Percentiles rank a stretch among this genome's conserved stretches.
Evolutionary conservation across 129 eudicot genomes (phyloP).

Genomic region (Logfia minima): DNA sequence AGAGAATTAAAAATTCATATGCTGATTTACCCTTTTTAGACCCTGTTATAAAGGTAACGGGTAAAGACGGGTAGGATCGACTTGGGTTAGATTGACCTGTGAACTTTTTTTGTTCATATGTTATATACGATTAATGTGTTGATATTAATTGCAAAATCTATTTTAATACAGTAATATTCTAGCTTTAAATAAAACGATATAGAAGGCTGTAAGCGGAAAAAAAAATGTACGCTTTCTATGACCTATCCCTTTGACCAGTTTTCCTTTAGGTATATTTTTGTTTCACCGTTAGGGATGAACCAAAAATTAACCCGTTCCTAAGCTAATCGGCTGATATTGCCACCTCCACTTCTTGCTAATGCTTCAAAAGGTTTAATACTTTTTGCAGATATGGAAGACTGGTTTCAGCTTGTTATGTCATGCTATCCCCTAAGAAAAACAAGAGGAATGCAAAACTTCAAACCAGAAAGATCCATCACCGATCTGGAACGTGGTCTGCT

Average conservation of each 20-base stretch:
- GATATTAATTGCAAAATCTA: background rate
- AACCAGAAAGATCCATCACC: conserved; percentile 57
- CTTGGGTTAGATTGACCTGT: background rate
- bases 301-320: background rate
- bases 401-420: conserved; percentile 76
- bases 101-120: background rate
- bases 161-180: background rate
- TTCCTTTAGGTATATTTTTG: background rate
- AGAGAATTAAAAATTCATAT: background rate
- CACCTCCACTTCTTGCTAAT: background rate
- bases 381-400: conserved; percentile 73
- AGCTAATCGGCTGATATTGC: background rate
- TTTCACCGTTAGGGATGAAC: background rate
- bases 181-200: background rate
- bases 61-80: background rate
- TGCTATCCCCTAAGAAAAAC: conserved; percentile 65
- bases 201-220: background rate
- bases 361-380: background rate
- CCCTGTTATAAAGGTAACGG: background rate
- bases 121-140: background rate
- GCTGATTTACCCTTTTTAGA: background rate
- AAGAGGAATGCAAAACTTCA: conserved; percentile 35
- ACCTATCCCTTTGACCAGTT: background rate
- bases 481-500: conserved; percentile 53
- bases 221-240: background rate